phyloP scores from a whole-genome alignment of 345 rosid genomes.

The Kernera saxatilis region DNA sequence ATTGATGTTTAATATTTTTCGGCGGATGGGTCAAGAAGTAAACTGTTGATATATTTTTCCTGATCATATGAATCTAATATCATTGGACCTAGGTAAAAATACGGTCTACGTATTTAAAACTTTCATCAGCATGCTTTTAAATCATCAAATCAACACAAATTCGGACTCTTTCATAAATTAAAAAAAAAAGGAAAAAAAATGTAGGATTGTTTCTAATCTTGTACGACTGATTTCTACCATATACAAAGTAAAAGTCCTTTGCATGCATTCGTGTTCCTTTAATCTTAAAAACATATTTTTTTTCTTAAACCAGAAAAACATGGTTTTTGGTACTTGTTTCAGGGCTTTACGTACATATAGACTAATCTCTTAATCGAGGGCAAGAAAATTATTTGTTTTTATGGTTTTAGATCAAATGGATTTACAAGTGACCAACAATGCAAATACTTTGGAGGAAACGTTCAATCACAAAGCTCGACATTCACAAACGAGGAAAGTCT shows the following conservation, averaged over 20 bases:
- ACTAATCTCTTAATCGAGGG: not conserved
- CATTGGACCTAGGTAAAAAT: not conserved
- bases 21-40: too few relatives aligned
- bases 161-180: not conserved
- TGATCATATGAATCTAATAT: not conserved
- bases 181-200: too few relatives aligned
- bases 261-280: not conserved
- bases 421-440: not conserved
- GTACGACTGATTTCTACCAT: not conserved
- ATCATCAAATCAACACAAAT: not conserved
- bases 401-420: not conserved
- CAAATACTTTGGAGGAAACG: conserved; percentile 18
- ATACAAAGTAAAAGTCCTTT: too few relatives aligned
- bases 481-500: conserved; percentile 32
- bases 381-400: too few relatives aligned
- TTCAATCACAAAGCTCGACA: conserved; percentile 23
- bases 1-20: not conserved
- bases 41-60: not conserved
- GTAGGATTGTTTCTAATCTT: not conserved
- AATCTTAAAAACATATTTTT: too few relatives aligned
- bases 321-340: not conserved
- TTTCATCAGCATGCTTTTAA: not conserved
- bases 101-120: not conserved
- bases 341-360: not conserved
- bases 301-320: too few relatives aligned